These are phyloP conservation scores for Gynandropsis gynandra DNA, from an alignment of 345 rosid genomes.

Conservation along the genomic window DNA sequence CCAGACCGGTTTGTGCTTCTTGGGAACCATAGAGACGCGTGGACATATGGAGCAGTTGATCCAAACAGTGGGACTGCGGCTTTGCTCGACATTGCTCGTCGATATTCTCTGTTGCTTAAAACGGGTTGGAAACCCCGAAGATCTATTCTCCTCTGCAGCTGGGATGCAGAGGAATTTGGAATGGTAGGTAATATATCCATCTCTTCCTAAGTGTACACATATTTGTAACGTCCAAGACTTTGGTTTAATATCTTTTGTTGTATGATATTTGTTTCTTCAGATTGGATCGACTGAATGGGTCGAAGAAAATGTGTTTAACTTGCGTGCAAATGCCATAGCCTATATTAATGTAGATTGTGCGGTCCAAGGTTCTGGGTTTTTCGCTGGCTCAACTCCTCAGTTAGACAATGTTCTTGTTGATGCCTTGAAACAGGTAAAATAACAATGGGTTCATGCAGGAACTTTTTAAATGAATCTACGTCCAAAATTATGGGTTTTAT, in stretches of 20 bases:
- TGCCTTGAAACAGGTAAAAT: slow-evolving; percentile 59
- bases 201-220: neutral
- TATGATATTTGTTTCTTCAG: slow-evolving; percentile 27
- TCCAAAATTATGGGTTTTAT: neutral
- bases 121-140: slow-evolving; percentile 90
- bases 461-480: neutral
- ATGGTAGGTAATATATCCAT: slow-evolving; percentile 58
- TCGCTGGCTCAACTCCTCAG: slow-evolving; percentile 81
- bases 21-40: slow-evolving; percentile 94
- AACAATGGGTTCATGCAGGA: neutral
- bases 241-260: neutral
- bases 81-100: slow-evolving; percentile 76
- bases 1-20: slow-evolving; percentile 77
- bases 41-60: slow-evolving; percentile 98
- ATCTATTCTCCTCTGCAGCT: slow-evolving; percentile 74
- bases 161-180: slow-evolving; percentile 99
- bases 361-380: slow-evolving; percentile 92
- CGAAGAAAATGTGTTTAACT: slow-evolving; percentile 74
- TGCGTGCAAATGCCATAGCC: slow-evolving; percentile 78
- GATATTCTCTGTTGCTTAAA: slow-evolving; percentile 53
- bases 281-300: slow-evolving; percentile 97
- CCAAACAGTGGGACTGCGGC: slow-evolving; percentile 98
- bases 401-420: slow-evolving; percentile 68
- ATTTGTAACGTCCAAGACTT: neutral
- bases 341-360: slow-evolving; percentile 98